These are phyloP conservation scores for Mycena galopus DNA, from an alignment of 768 basidiomycete genomes.

Conservation along the genomic window DNA sequence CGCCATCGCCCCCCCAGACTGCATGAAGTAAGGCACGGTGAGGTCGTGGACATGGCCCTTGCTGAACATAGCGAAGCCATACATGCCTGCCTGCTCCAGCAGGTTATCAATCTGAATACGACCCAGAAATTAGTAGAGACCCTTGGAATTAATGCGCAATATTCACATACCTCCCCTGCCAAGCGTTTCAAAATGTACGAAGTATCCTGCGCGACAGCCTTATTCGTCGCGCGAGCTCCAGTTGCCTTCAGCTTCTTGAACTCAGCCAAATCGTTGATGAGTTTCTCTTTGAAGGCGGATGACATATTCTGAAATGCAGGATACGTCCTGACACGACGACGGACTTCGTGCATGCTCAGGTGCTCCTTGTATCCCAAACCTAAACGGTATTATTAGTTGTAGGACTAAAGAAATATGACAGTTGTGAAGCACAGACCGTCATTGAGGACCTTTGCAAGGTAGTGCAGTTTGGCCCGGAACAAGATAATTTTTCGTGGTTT, in stretches of 20 bases:
- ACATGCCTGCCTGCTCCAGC: background rate
- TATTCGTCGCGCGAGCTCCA: background rate
- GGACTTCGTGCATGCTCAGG: background rate
- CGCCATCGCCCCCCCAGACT: background rate
- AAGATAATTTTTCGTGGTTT: background rate
- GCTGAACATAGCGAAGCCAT: background rate
- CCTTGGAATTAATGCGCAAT: background rate
- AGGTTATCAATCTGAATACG: background rate
- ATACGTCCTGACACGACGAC: background rate
- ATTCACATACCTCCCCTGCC: background rate
- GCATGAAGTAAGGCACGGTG: background rate
- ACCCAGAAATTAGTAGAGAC: background rate
- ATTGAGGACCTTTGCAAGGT: background rate
- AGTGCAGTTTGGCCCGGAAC: too few species aligned
- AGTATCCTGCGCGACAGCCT: background rate
- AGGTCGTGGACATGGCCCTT: background rate
- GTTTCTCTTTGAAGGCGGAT: background rate
- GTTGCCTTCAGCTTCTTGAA: background rate
- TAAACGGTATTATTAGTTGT: background rate
- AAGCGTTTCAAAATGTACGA: background rate
- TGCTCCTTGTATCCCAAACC: background rate
- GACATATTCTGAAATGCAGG: background rate
- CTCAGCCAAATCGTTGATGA: background rate
- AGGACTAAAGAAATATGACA: background rate
- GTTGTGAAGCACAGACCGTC: background rate